Evolutionary conservation across 257 asterid species (phyloP).

Genomic region (Capsicum pubescens): DNA sequence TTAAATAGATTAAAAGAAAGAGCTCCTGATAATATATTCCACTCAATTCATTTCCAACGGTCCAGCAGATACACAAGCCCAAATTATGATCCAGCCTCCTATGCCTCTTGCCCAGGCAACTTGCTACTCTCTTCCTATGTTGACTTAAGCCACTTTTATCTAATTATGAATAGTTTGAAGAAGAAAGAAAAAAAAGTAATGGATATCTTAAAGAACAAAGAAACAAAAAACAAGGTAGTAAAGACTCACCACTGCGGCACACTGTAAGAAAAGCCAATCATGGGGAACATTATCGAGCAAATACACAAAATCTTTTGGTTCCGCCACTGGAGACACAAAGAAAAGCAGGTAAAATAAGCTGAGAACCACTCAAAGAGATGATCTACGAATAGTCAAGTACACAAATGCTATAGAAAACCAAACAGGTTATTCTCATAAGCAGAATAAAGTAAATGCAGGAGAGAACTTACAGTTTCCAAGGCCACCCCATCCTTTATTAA

Average conservation of each 20-base stretch:
- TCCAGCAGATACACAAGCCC: not conserved
- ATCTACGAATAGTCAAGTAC: constrained; percentile 17
- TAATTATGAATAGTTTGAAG: constrained; percentile 13
- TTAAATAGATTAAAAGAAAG: not conserved
- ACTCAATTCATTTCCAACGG: not conserved
- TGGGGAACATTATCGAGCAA: constrained; percentile 81
- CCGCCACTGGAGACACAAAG: constrained; percentile 57
- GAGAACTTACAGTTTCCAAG: constrained; percentile 66
- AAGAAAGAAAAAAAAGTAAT: not conserved
- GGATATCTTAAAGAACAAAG: not conserved
- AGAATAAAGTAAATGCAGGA: constrained; percentile 10
- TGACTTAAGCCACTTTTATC: constrained; percentile 20
- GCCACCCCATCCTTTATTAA: constrained; percentile 98
- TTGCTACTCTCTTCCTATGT: not conserved
- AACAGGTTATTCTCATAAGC: not conserved
- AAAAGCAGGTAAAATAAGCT: constrained; percentile 15
- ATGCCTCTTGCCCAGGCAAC: constrained; percentile 18
- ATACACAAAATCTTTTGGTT: constrained; percentile 72
- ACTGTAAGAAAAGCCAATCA: constrained; percentile 86
- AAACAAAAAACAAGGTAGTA: constrained; percentile 27
- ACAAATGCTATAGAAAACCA: constrained; percentile 7
- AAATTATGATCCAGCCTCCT: not conserved
- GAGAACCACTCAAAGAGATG: constrained; percentile 1
- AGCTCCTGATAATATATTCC: not conserved
- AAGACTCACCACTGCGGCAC: constrained; percentile 81